Conservation (phyloP, 1,139 yeast genomes). For the Diutina sp. region DNA sequence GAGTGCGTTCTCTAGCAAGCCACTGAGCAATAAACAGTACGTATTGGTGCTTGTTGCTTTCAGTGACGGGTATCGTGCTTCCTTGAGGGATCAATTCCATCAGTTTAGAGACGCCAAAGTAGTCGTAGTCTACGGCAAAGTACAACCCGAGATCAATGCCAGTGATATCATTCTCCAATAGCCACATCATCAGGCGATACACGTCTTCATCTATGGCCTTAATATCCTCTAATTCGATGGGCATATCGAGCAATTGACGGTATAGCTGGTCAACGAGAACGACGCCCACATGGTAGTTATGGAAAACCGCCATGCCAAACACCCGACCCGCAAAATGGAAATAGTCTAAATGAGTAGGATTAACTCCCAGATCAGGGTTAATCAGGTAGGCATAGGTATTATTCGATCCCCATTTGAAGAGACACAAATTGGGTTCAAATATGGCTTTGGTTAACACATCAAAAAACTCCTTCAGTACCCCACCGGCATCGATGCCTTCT, state of each 20-base stretch:
- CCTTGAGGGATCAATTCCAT: conserved; percentile 89
- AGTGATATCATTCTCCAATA: conserved; percentile 85
- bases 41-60: conserved; percentile 89
- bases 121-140: conserved; percentile 89
- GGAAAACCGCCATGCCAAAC: conserved; percentile 96
- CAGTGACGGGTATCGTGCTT: conserved; percentile 76
- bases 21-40: conserved; percentile 93
- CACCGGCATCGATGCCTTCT: conserved; percentile 98
- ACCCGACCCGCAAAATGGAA: conserved; percentile 97
- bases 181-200: conserved; percentile 90
- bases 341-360: conserved; percentile 95
- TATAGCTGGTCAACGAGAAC: conserved; percentile 96
- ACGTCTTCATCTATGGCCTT: conserved; percentile 99
- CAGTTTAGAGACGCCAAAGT: conserved; percentile 85
- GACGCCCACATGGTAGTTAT: conserved; percentile 92
- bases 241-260: conserved; percentile 93
- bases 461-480: conserved; percentile 96
- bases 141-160: conserved; percentile 62
- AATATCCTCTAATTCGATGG: conserved; percentile 91
- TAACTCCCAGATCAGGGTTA: conserved; percentile 95
- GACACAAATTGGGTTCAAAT: conserved; percentile 96
- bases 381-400: conserved; percentile 95
- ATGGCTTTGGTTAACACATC: conserved; percentile 91
- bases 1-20: conserved; percentile 87
- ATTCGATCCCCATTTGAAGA: conserved; percentile 93